Percentiles rank a stretch among this genome's conserved stretches.
Conservation (phyloP, 2,329 filamentous ascomycete genomes). For the Ascocoryne sarcoides region DNA sequence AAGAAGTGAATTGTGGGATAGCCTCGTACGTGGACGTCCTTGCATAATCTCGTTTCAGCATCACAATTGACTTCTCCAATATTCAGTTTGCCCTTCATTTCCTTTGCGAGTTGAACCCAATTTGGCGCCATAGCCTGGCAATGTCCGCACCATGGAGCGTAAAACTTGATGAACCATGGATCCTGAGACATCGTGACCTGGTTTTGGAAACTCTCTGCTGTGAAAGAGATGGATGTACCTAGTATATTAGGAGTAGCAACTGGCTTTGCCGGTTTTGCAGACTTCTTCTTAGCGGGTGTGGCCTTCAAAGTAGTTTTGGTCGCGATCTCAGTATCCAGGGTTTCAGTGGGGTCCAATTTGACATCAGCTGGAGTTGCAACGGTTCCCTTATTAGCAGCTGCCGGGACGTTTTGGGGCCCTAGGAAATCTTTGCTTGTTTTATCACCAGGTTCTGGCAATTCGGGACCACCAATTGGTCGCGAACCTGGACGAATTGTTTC, state of each 20-base stretch:
- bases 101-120: constrained; percentile 83
- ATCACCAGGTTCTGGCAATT: constrained; percentile 64
- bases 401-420: constrained; percentile 13
- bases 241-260: constrained; percentile 60
- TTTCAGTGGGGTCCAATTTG: constrained; percentile 13
- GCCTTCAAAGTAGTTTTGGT: constrained; percentile 16
- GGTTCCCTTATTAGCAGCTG: constrained; percentile 14
- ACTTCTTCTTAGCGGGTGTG: constrained; percentile 32
- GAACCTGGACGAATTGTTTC: constrained; percentile 75
- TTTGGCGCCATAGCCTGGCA: constrained; percentile 87
- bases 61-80: constrained; percentile 97
- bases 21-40: constrained; percentile 69
- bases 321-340: constrained; percentile 17
- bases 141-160: constrained; percentile 93
- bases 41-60: constrained; percentile 76
- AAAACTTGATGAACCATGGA: constrained; percentile 98
- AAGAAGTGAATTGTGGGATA: constrained; percentile 93
- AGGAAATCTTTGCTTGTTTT: constrained; percentile 28
- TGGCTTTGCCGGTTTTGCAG: constrained; percentile 43
- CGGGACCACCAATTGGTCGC: constrained; percentile 46
- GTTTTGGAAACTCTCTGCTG: constrained; percentile 76
- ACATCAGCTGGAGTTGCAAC: not conserved
- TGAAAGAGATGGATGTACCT: constrained; percentile 67
- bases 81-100: constrained; percentile 84
- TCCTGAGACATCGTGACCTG: constrained; percentile 80